Percentiles rank a stretch among this genome's conserved stretches.
Evolutionary conservation across 192 early-diverging fungal genomes (phyloP).

Genomic region (Coemansia sp.): DNA sequence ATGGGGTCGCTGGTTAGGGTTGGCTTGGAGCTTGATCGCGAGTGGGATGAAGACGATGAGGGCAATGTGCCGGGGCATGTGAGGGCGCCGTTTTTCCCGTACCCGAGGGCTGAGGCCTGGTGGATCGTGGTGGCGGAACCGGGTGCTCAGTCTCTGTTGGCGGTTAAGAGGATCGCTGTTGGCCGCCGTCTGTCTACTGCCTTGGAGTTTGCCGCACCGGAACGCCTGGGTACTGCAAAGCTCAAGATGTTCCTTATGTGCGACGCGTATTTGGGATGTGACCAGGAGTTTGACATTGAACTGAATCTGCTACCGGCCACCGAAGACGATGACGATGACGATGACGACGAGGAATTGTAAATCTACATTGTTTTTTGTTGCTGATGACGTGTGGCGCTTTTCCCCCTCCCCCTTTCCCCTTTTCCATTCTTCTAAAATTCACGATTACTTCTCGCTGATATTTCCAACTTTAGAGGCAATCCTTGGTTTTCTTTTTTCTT

Average conservation of each 20-base stretch:
- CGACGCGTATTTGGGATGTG: slow-evolving; percentile 90
- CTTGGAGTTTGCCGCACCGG: slow-evolving; percentile 85
- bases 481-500: background rate
- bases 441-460: background rate
- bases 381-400: background rate
- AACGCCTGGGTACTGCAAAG: slow-evolving; percentile 57
- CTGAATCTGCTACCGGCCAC: slow-evolving; percentile 50
- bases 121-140: slow-evolving; percentile 94
- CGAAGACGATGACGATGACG: slow-evolving; percentile 48
- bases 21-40: slow-evolving; percentile 75
- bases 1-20: slow-evolving; percentile 67
- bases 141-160: slow-evolving; percentile 70
- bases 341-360: slow-evolving; percentile 43
- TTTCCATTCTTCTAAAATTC: too few species aligned
- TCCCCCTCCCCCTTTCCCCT: background rate
- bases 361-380: background rate
- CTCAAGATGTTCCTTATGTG: slow-evolving; percentile 91
- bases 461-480: background rate
- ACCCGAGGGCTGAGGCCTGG: slow-evolving; percentile 90
- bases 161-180: slow-evolving; percentile 84
- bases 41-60: slow-evolving; percentile 68
- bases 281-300: slow-evolving; percentile 87
- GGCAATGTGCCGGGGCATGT: slow-evolving; percentile 69
- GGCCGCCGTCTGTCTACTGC: slow-evolving; percentile 60
- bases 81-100: slow-evolving; percentile 90